Conservation (phyloP, 257 asterid species). For the Marsdenia floribunda region DNA sequence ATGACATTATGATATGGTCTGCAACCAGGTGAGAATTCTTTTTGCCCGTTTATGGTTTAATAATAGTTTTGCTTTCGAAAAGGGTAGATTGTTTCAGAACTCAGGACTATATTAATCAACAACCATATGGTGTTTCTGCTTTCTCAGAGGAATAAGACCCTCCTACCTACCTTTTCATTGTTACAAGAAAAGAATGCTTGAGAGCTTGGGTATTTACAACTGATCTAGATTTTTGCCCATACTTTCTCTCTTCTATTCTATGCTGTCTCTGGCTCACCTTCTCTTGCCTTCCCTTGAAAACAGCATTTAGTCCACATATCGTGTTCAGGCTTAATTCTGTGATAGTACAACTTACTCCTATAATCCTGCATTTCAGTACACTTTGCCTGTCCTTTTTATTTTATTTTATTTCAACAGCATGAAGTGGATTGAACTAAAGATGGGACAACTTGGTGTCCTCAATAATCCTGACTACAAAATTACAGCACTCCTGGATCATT, state of each 20-base stretch:
- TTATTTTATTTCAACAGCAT: conserved; percentile 48
- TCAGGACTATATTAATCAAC: neutral
- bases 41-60: neutral
- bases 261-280: neutral
- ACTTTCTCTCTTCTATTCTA: neutral
- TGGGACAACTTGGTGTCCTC: conserved; percentile 94
- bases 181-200: neutral
- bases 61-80: neutral
- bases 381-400: conserved; percentile 15
- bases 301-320: too few relatives aligned
- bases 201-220: neutral
- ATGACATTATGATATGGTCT: conserved; percentile 97
- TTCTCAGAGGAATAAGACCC: neutral
- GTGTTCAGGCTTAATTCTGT: neutral
- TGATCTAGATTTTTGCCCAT: neutral
- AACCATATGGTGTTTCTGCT: neutral
- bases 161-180: neutral
- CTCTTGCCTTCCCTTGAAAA: neutral
- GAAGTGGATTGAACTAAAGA: conserved; percentile 93
- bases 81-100: neutral
- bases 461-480: conserved; percentile 73
- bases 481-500: conserved; percentile 81
- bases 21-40: conserved; percentile 67
- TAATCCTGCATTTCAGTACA: neutral
- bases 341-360: neutral